Base-by-base conservation (phyloP, 495 filamentous ascomycete species). In the Chaetomium fimeti region DNA sequence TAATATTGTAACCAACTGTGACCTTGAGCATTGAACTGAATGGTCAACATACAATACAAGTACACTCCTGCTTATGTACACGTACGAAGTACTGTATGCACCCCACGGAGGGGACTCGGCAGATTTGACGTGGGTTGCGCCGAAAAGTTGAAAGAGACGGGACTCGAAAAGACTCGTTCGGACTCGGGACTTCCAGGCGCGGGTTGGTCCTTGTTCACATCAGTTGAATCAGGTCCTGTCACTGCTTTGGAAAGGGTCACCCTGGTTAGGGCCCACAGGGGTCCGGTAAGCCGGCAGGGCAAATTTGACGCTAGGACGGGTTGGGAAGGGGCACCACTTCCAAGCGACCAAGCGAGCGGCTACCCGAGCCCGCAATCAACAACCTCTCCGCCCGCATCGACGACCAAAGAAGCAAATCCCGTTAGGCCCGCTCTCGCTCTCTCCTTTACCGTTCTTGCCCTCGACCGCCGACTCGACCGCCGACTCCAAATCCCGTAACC, bases 291-390 rank as follows among this genome's bases (percentile, higher is more conserved):
- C 24, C 13, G 22, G 22, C 29, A 57, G 57, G 45, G 53, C 42
- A 42, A 59, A 62, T 56, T 56, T 52, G 32, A 43, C 66, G 57
- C 65, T 67, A 67, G 45, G 43, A 57, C 60, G 1, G 36, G 56
- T 67, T 64, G n/a, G 43, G 65, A 32, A 40, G 32, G 8, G 16
- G 42, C 60, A 63, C 55, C 65, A 63, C 55, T 38, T 48, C 42
- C n/a, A 11, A 45, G 60, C 59, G 47, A 53, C 58, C 52, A 68
- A 64, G 62, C 66, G 66, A 68, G 66, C 66, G 66, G 66, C 66
- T 65, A 65, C 66, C 45, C 54, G 18, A 49, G 47, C 43, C 64
- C 53, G 64, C 58, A 62, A 43, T 40, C 49, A n/a, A 38, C 60
- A 56, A 58, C 43, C 61, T 64, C 47, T 64, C 38, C 55, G 54